Evolutionary conservation across 257 asterid species (phyloP), one percentile per base, ranked within the genome.

Genomic region (Lavandula angustifolia): DNA sequence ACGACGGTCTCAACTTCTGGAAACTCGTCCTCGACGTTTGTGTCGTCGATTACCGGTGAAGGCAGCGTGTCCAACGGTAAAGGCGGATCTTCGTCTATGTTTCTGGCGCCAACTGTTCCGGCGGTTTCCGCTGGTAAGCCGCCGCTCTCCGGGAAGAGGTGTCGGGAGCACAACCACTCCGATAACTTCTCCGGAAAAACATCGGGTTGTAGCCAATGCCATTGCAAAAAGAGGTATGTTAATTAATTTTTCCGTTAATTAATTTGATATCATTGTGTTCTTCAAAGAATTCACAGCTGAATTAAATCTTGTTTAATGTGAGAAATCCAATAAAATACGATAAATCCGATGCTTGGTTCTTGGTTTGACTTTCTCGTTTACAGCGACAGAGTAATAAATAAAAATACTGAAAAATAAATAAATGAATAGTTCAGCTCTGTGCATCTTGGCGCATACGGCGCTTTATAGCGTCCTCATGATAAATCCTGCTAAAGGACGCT

Each of bases 1-100:
- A 50, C 75, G 16, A 77, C 77, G 35, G 34, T 75, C 6, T 79
- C 84, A 14, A 78, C 81, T 4, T 82, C 92, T 5, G 78, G 82
- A 17, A 80, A 73, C 70, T 83, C 87, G 9, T 79, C 90, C 8
- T 81, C 85, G 49, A 75, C 83, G 35, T 81, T 85, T 65, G 1
- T 85, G 72, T 88, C 89, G 27, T 80, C 91, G 43, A 87, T 87
- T 40, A 81, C 97, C 6, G 95, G 92, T 11, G 95, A 89, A 69
- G 97, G 96, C 42, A 90, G 96, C 70, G 92, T 87, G 0, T 81
- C 92, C 0, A 87, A 87, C 52, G 96, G 89, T 0, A 85, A 83
- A 51, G 80, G 70, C 13, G 89, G 79, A 3, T 70, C 84, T 12
- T 57, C 86, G 16, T 53, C 88, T 0, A 66, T 79, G 78, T 75